Evolutionary conservation across 108 stramenopile genomes (phyloP).

Genomic region (Nannochloropsis gaditana): DNA sequence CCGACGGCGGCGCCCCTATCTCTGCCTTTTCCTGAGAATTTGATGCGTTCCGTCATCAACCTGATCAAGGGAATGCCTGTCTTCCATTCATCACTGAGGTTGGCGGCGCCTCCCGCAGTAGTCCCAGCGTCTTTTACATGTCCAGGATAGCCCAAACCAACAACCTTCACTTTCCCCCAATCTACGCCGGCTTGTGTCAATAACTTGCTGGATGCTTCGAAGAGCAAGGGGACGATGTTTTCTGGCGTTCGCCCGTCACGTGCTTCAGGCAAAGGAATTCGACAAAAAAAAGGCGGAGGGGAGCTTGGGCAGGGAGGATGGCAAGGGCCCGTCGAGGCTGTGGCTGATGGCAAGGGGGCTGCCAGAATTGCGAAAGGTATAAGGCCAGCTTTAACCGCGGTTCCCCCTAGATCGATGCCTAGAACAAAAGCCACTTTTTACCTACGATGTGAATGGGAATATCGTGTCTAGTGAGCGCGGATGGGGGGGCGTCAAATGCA

Average conservation of each 20-base stretch:
- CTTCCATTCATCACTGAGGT: conserved; percentile 1
- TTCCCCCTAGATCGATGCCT: not conserved
- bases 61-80: not conserved
- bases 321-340: not conserved
- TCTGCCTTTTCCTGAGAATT: too few relatives aligned
- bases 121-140: conserved; percentile 24
- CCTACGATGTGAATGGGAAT: too few relatives aligned
- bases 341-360: not conserved
- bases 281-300: not conserved
- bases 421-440: not conserved
- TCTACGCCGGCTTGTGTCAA: conserved; percentile 22
- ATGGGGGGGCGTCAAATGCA: too few relatives aligned
- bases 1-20: conserved; percentile 23
- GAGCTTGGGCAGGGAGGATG: not conserved
- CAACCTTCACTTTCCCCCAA: not conserved
- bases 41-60: not conserved
- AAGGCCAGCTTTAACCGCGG: not conserved
- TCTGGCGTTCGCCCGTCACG: not conserved
- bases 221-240: not conserved
- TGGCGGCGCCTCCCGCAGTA: not conserved
- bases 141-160: conserved; percentile 37
- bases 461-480: too few relatives aligned
- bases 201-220: not conserved
- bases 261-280: not conserved
- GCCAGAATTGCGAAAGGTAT: not conserved